Base-by-base conservation (phyloP, 768 basidiomycete species). In the Leccinellum luteum region DNA sequence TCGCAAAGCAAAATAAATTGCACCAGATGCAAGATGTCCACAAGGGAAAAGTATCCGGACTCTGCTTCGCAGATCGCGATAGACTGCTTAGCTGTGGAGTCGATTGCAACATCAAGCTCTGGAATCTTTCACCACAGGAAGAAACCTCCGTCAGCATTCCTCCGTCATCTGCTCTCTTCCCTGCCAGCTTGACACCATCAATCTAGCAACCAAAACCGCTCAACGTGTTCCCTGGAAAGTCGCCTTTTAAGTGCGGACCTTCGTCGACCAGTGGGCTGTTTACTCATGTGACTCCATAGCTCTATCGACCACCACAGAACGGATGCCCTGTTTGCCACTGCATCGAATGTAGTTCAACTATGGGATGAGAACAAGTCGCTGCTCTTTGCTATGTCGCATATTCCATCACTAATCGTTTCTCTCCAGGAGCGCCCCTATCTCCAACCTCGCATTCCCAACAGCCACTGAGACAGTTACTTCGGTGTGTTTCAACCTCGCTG, bases 321-420 rank as follows among this genome's bases (percentile, higher is more conserved):
- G 34, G 90, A 95, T 57, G 79, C 88, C n/a, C 73, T 94, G 4
- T 99, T 99, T 64, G 96, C 94, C 1, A 95, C 96, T 0, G 94
- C 94, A 2, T 96, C 94, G 0, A 92, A 89, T 64, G 81, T 84
- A 49, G 94, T 99, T 7, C 96, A 98, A 71, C 81, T 99, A 63
- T 99, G 97, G 97, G 97, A 99, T 64, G 94, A 98, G 73, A 95
- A 89, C 35, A 93, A 93, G 91, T 93, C 34, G 15, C 2, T 62
- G 10, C 32, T 43, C 32, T 47, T 44, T 43, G 15, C 21, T 23
- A 9, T 41, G 12, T 17, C 15, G 15, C 19, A 14, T 41, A 23
- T 53, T 1, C 19, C n/a, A 30, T 21, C 43, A 28, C 35, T 71
- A 5, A 71, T 51, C 14, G 13, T 35, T 52, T 48, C 13, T 19